Conservation (phyloP, 176 grass and related monocot genomes). For the Themeda triandra region DNA sequence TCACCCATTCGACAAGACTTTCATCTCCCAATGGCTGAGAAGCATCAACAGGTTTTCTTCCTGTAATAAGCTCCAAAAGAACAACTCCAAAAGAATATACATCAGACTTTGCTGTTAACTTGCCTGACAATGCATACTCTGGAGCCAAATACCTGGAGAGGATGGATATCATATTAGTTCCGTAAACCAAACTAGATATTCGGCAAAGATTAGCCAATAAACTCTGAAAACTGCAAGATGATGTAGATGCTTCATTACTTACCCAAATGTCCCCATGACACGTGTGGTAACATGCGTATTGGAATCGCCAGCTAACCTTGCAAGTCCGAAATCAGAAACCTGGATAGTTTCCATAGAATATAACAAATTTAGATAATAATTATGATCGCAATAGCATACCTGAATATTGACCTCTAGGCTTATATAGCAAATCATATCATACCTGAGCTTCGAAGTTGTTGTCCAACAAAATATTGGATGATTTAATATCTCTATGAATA, state of each 20-base stretch:
- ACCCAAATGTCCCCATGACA: constrained; percentile 99
- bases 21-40: constrained; percentile 97
- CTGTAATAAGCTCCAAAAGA: constrained; percentile 98
- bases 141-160: constrained; percentile 87
- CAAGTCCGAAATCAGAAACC: constrained; percentile 99
- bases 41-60: constrained; percentile 95
- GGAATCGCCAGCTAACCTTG: constrained; percentile 83
- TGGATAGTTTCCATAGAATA: constrained; percentile 18
- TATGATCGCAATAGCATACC: neutral
- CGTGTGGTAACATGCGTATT: constrained; percentile 90
- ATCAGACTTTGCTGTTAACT: constrained; percentile 95
- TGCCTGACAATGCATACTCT: constrained; percentile 90
- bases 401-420: neutral
- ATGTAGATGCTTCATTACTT: neutral
- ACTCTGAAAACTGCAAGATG: neutral
- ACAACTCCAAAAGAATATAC: constrained; percentile 99
- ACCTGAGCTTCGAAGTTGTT: constrained; percentile 98
- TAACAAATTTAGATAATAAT: constrained; percentile 2
- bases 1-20: constrained; percentile 98
- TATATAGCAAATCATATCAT: constrained; percentile 19
- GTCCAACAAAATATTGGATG: constrained; percentile 98
- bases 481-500: constrained; percentile 99
- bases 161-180: constrained; percentile 1
- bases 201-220: neutral
- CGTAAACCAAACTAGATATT: neutral